Evolutionary conservation across 2,329 filamentous ascomycete genomes (phyloP).

Genomic region (Lasiodiplodia hormozganensis): DNA sequence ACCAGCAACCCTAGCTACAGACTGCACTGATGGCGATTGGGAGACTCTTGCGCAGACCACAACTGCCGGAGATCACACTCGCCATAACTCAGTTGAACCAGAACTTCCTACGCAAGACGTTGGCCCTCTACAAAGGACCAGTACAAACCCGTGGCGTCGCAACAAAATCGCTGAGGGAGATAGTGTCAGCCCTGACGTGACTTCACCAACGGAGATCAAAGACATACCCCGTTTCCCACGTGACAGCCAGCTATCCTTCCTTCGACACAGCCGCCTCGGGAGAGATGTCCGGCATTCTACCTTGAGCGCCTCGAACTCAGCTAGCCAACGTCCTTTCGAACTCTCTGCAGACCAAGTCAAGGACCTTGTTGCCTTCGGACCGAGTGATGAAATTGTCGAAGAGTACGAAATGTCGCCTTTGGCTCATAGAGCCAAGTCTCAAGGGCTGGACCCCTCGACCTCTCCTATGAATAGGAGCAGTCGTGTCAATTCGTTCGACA

Average conservation of each 20-base stretch:
- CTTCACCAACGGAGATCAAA: background rate
- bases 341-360: conserved; percentile 2
- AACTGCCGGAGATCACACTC: background rate
- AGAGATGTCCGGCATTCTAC: background rate
- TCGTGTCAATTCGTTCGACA: conserved; percentile 45
- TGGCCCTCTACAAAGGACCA: conserved; percentile 41
- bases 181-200: conserved; percentile 28
- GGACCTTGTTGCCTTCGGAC: background rate
- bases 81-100: background rate
- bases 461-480: background rate
- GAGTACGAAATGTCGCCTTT: conserved; percentile 8
- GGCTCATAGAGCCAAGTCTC: background rate
- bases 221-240: conserved; percentile 17
- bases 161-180: background rate
- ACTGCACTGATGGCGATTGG: conserved; percentile 42
- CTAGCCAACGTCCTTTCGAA: background rate
- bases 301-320: background rate
- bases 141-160: conserved; percentile 26
- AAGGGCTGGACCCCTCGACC: background rate
- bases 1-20: background rate
- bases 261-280: background rate
- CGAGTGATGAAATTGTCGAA: background rate
- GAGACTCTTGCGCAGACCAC: conserved; percentile 41
- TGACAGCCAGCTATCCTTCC: conserved; percentile 15
- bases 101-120: background rate